phyloP scores from a whole-genome alignment of 768 basidiomycete species.

The Lactarius sp. region DNA sequence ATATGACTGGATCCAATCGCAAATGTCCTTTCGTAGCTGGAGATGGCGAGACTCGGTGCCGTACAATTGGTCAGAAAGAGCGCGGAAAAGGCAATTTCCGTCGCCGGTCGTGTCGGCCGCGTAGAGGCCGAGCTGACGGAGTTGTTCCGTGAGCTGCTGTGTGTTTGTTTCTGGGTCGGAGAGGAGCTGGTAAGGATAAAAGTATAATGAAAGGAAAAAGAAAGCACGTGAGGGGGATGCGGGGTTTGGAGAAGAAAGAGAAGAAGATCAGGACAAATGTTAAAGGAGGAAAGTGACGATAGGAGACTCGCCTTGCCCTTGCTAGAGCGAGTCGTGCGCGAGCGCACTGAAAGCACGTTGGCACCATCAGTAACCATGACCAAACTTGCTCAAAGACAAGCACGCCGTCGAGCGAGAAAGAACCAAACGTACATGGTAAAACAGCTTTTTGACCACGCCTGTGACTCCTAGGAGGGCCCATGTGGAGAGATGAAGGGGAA shows the following conservation, averaged over 20 bases:
- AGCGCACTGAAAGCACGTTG: conserved; percentile 41
- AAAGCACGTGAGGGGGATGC: conserved; percentile 12
- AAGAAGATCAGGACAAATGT: not conserved
- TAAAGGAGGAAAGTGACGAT: conserved; percentile 7
- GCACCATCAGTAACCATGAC: conserved; percentile 26
- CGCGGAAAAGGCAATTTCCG: conserved; percentile 92
- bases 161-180: conserved; percentile 62
- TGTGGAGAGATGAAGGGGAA: conserved; percentile 9
- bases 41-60: conserved; percentile 68
- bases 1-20: conserved; percentile 73
- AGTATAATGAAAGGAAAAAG: not conserved
- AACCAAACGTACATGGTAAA: conserved; percentile 21
- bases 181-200: conserved; percentile 33
- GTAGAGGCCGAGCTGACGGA: conserved; percentile 75
- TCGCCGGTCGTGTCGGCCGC: conserved; percentile 84
- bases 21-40: conserved; percentile 67
- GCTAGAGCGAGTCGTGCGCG: conserved; percentile 53
- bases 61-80: conserved; percentile 81
- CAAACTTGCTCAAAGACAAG: not conserved
- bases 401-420: not conserved
- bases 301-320: conserved; percentile 47
- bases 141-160: conserved; percentile 63
- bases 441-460: conserved; percentile 21
- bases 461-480: conserved; percentile 24
- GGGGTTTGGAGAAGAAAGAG: not conserved